phyloP scores from a whole-genome alignment of 1,284 basidiomycete species.

The Prillingera fragicola region DNA sequence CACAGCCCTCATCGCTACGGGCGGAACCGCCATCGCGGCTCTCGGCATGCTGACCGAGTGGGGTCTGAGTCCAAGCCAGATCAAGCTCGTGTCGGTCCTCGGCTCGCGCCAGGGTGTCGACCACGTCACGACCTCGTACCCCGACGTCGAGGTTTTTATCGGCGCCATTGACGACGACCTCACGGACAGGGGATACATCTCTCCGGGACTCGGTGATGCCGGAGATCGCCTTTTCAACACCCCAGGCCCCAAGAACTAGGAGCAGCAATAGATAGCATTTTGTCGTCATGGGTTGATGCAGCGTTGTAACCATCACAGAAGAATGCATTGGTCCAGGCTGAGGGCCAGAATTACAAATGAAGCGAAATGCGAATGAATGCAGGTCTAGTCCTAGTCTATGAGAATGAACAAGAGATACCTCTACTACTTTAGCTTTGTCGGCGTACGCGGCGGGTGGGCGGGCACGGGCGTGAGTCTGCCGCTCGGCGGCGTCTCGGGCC shows the following conservation, averaged over 20 bases:
- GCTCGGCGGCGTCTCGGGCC: slow-evolving; percentile 1
- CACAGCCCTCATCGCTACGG: slow-evolving; percentile 76
- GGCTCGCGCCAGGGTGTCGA: slow-evolving; percentile 69
- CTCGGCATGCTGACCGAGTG: slow-evolving; percentile 77
- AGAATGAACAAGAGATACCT: too few species aligned
- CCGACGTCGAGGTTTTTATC: slow-evolving; percentile 81
- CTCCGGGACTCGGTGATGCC: slow-evolving; percentile 81
- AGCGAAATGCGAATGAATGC: too few species aligned
- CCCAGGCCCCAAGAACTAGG: not conserved
- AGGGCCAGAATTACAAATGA: too few species aligned
- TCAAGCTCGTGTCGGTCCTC: slow-evolving; percentile 79
- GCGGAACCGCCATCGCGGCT: slow-evolving; percentile 84
- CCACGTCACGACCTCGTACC: slow-evolving; percentile 62
- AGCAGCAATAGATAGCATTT: not conserved
- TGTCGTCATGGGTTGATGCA: too few species aligned
- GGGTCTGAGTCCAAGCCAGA: slow-evolving; percentile 61
- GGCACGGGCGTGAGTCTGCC: too few species aligned
- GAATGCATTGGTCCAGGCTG: too few species aligned
- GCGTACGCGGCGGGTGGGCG: too few species aligned
- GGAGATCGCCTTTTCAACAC: slow-evolving; percentile 39
- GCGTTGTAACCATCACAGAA: too few species aligned
- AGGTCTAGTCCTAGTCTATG: too few species aligned
- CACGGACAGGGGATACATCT: slow-evolving; percentile 68
- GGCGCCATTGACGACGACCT: slow-evolving; percentile 70
- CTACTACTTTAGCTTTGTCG: too few species aligned